Conservation (phyloP, 306 rosid genomes). For the Cyamopsis tetragonoloba region DNA sequence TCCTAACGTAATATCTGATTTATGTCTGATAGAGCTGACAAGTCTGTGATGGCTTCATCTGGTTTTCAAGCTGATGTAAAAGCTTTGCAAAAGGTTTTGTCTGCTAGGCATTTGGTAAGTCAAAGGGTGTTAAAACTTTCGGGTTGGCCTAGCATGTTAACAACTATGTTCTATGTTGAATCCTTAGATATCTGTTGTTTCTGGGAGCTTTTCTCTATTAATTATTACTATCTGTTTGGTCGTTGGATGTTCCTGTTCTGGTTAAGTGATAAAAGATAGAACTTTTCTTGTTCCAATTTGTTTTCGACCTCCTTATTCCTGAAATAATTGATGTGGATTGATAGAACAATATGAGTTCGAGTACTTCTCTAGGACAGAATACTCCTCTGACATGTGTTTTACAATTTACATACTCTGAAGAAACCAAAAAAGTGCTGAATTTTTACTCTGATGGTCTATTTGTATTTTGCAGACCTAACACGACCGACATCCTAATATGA, state of each 20-base stretch:
- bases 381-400: background rate
- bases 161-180: background rate
- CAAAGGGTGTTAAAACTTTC: background rate
- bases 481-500: background rate
- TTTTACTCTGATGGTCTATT: background rate
- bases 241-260: background rate
- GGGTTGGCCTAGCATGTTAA: background rate
- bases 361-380: background rate
- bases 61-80: conserved; percentile 99
- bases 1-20: too few species aligned
- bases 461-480: background rate
- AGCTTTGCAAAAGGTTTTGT: conserved; percentile 81
- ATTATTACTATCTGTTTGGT: background rate
- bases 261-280: background rate
- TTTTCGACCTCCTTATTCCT: background rate
- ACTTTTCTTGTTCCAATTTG: background rate
- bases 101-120: conserved; percentile 86
- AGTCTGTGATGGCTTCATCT: conserved; percentile 77
- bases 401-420: background rate
- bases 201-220: background rate
- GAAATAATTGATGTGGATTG: background rate
- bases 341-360: background rate
- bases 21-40: conserved; percentile 87
- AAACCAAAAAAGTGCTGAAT: background rate
- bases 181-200: background rate